These are phyloP conservation scores for Cryptococcus sp. DNA, from an alignment of 1,284 basidiomycete species.

Conservation along the genomic window DNA sequence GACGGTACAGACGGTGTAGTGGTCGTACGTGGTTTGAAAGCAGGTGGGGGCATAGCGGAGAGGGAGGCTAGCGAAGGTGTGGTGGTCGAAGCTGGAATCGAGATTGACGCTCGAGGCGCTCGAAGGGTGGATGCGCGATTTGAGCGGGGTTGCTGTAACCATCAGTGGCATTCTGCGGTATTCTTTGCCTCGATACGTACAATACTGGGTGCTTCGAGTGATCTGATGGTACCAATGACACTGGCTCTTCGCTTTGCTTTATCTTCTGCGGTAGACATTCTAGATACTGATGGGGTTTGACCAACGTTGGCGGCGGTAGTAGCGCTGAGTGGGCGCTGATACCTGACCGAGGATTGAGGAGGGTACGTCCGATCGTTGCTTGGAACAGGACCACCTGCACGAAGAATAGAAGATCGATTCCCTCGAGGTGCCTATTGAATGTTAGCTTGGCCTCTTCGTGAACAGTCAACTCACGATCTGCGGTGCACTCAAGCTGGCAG, in stretches of 20 bases:
- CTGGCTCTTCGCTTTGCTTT: conserved; percentile 7
- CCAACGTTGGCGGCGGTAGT: conserved; percentile 11
- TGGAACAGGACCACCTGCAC: conserved; percentile 10
- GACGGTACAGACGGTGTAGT: neutral
- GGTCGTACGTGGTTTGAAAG: neutral
- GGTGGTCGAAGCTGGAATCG: neutral
- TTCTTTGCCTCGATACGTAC: conserved; percentile 15
- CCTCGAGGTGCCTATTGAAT: conserved; percentile 15
- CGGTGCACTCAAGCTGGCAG: conserved; percentile 23
- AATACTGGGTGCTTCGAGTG: conserved; percentile 24
- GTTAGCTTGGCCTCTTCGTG: neutral
- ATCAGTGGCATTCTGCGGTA: neutral
- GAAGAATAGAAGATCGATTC: conserved; percentile 21
- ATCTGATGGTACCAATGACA: conserved; percentile 12
- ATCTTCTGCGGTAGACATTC: neutral
- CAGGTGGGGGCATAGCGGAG: neutral
- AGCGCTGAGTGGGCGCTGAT: conserved; percentile 12
- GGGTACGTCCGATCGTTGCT: neutral
- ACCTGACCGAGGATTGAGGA: conserved; percentile 4
- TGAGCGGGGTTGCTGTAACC: conserved; percentile 27
- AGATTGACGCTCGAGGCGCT: conserved; percentile 6
- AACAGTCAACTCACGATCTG: conserved; percentile 14
- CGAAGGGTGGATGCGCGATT: conserved; percentile 37
- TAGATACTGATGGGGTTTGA: neutral
- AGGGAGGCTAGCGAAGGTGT: neutral